Conservation (phyloP, 768 basidiomycete species). For the Boletus reticuloceps region DNA sequence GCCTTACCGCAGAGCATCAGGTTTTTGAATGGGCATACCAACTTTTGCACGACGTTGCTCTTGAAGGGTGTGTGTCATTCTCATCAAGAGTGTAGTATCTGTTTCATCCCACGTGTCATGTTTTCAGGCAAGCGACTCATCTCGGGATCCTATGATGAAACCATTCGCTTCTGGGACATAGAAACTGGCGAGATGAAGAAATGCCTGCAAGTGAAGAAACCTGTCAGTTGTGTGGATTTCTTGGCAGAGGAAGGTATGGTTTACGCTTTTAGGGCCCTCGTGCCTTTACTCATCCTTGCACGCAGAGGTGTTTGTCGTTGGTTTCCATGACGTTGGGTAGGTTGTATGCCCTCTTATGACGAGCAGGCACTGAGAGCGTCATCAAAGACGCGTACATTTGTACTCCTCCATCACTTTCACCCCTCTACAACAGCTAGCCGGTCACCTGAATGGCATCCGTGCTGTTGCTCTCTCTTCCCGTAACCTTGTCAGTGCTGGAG, state of each 20-base stretch:
- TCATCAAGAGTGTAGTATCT: background rate
- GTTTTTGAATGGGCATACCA: conserved; percentile 82
- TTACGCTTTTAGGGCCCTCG: background rate
- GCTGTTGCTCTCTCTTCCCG: conserved; percentile 84
- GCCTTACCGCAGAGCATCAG: conserved; percentile 73
- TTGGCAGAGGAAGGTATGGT: conserved; percentile 69
- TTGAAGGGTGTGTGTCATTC: conserved; percentile 45
- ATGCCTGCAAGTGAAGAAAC: conserved; percentile 81
- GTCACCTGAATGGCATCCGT: conserved; percentile 86
- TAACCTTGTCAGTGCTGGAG: conserved; percentile 82
- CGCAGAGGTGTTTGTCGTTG: conserved; percentile 85
- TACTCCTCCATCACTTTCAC: conserved; percentile 84
- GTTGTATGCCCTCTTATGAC: conserved; percentile 22
- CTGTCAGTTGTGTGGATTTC: conserved; percentile 88
- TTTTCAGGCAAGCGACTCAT: conserved; percentile 68
- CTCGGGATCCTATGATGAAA: conserved; percentile 89
- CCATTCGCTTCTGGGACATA: conserved; percentile 91
- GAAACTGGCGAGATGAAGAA: conserved; percentile 64
- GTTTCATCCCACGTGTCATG: background rate
- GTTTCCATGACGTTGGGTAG: conserved; percentile 89
- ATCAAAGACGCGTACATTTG: conserved; percentile 79
- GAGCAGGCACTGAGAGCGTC: background rate
- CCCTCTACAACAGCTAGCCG: conserved; percentile 78
- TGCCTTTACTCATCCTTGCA: conserved; percentile 4
- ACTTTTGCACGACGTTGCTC: conserved; percentile 82